Evolutionary conservation across 2,329 filamentous ascomycete species (phyloP).

Genomic region (Aspergillus sp.): DNA sequence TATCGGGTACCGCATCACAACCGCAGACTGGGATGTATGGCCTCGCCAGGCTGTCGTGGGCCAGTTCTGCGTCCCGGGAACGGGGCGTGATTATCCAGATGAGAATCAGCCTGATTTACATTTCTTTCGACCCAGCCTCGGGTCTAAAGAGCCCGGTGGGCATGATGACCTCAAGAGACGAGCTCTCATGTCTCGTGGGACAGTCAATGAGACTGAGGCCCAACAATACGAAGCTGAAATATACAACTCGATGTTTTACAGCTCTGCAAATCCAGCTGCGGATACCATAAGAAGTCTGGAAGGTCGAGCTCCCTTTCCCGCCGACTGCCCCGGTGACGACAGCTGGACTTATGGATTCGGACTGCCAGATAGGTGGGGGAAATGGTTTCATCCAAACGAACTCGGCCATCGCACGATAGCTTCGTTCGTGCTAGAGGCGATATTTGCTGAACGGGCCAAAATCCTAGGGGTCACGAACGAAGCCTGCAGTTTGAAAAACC

Average conservation of each 20-base stretch:
- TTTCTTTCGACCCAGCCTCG: constrained; percentile 31
- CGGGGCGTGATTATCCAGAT: constrained; percentile 24
- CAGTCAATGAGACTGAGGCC: not conserved
- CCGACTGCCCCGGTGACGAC: not conserved
- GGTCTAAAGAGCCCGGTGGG: not conserved
- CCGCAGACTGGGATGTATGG: constrained; percentile 33
- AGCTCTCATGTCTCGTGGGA: not conserved
- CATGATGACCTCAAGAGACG: not conserved
- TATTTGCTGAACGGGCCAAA: constrained; percentile 1
- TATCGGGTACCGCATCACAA: constrained; percentile 13
- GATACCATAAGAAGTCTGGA: not conserved
- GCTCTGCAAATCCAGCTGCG: not conserved
- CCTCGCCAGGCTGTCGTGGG: constrained; percentile 24
- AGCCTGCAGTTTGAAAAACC: not conserved
- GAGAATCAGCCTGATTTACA: constrained; percentile 28
- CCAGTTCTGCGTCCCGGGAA: constrained; percentile 29
- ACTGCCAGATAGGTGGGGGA: constrained; percentile 30
- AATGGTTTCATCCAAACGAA: constrained; percentile 37
- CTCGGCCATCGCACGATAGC: constrained; percentile 18
- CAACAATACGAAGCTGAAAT: not conserved
- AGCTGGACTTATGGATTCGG: constrained; percentile 5
- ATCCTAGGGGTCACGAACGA: not conserved
- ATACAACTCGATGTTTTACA: not conserved
- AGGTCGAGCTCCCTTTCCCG: not conserved
- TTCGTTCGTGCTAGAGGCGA: constrained; percentile 7